Evolutionary conservation across 2,329 filamentous ascomycete genomes (phyloP).

Genomic region (Fusarium longipes): DNA sequence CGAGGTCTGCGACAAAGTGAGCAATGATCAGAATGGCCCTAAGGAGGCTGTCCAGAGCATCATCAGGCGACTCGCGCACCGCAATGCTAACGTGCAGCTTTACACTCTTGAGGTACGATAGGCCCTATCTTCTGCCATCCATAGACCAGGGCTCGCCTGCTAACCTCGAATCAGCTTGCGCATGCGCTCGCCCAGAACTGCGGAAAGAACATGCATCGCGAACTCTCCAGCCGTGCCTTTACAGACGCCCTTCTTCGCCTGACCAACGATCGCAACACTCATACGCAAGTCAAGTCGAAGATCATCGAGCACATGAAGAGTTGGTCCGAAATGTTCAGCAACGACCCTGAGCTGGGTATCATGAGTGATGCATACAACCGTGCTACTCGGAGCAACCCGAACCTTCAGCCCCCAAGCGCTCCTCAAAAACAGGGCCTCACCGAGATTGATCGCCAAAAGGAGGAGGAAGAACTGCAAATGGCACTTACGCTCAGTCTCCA

Average conservation of each 20-base stretch:
- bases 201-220: conserved; percentile 85
- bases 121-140: neutral
- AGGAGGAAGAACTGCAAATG: conserved; percentile 98
- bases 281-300: conserved; percentile 96
- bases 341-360: conserved; percentile 90
- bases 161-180: conserved; percentile 69
- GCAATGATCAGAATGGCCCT: conserved; percentile 66
- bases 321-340: conserved; percentile 94
- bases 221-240: conserved; percentile 90
- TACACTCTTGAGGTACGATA: conserved; percentile 84
- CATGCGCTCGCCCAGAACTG: conserved; percentile 95
- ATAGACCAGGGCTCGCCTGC: neutral
- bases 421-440: conserved; percentile 94
- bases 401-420: conserved; percentile 89
- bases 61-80: conserved; percentile 91
- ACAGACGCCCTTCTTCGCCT: conserved; percentile 93
- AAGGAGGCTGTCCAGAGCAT: conserved; percentile 90
- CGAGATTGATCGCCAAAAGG: conserved; percentile 88
- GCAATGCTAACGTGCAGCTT: conserved; percentile 95
- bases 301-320: conserved; percentile 96
- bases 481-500: conserved; percentile 92
- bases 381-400: conserved; percentile 86
- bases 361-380: conserved; percentile 96
- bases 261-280: conserved; percentile 93
- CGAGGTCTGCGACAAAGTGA: conserved; percentile 71